phyloP scores from a whole-genome alignment of 2,329 filamentous ascomycete species.

The Phialophora expanda region DNA sequence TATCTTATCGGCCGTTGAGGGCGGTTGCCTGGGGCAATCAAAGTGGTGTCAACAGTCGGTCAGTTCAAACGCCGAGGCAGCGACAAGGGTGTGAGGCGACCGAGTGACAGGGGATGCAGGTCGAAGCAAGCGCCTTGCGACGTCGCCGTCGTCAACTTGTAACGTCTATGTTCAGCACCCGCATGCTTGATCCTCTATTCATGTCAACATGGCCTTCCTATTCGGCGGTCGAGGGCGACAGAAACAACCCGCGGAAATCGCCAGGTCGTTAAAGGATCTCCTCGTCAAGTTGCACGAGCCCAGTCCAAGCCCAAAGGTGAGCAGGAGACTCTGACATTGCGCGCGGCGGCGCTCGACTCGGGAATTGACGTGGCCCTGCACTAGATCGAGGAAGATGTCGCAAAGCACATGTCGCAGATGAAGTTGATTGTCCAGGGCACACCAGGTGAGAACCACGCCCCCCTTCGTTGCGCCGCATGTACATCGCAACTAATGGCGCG shows the following conservation, averaged over 20 bases:
- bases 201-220: constrained; percentile 68
- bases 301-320: constrained; percentile 61
- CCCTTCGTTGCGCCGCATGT: constrained; percentile 6
- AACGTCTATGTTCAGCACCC: not conserved
- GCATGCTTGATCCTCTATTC: constrained; percentile 10
- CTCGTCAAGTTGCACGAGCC: constrained; percentile 66
- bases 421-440: constrained; percentile 93
- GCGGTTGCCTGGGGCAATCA: not conserved
- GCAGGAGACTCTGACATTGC: not conserved
- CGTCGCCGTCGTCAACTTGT: not conserved
- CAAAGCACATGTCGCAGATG: constrained; percentile 85
- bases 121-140: not conserved
- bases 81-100: not conserved
- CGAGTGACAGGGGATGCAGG: not conserved
- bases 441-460: constrained; percentile 68
- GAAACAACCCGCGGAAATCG: constrained; percentile 67
- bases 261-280: constrained; percentile 67
- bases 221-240: constrained; percentile 65
- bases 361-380: constrained; percentile 4
- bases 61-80: not conserved
- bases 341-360: not conserved
- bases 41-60: not conserved
- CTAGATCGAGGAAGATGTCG: constrained; percentile 44
- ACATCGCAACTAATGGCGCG: constrained; percentile 12
- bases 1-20: not conserved